A percentile compares a stretch with the other conserved stretches of the same genome.
Evolutionary conservation across 768 basidiomycete genomes (phyloP).

Genomic region (Pisolithus sp.): DNA sequence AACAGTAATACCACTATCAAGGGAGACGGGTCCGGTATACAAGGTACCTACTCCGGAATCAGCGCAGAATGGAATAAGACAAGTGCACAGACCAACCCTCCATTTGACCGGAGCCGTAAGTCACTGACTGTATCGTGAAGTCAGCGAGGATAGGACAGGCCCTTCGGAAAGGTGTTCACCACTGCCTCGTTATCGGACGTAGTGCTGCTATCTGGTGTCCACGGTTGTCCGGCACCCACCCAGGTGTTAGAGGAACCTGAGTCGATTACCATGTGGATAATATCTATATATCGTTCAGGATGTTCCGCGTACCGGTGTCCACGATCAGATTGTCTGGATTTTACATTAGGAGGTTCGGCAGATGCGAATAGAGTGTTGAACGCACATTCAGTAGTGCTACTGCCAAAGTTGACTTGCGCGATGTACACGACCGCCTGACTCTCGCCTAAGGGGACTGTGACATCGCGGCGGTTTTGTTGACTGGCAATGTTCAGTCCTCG

Average conservation of each 20-base stretch:
- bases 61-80: constrained; percentile 55
- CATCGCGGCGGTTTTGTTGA: constrained; percentile 9
- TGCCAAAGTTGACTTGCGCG: constrained; percentile 46
- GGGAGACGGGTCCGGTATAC: constrained; percentile 11
- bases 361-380: not conserved
- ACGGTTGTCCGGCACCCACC: constrained; percentile 43
- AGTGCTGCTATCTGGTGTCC: constrained; percentile 39
- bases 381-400: constrained; percentile 40
- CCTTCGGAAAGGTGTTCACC: no score
- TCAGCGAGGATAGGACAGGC: constrained; percentile 8
- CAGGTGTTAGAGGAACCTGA: constrained; percentile 61
- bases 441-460: constrained; percentile 33
- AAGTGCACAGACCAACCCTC: constrained; percentile 23
- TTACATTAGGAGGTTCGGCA: not conserved
- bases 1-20: constrained; percentile 9
- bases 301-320: constrained; percentile 42
- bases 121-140: constrained; percentile 36
- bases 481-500: no score
- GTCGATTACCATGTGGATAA: not conserved
- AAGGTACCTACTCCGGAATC: constrained; percentile 39
- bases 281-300: constrained; percentile 33
- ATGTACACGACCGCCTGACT: constrained; percentile 34
- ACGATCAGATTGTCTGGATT: constrained; percentile 27
- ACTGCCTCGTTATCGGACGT: constrained; percentile 37
- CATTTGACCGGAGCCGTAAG: not conserved